A percentile compares a stretch with the other conserved stretches of the same genome.
Conservation (phyloP, 805 yeast genomes). For the Teunomyces lycoperdinae region DNA sequence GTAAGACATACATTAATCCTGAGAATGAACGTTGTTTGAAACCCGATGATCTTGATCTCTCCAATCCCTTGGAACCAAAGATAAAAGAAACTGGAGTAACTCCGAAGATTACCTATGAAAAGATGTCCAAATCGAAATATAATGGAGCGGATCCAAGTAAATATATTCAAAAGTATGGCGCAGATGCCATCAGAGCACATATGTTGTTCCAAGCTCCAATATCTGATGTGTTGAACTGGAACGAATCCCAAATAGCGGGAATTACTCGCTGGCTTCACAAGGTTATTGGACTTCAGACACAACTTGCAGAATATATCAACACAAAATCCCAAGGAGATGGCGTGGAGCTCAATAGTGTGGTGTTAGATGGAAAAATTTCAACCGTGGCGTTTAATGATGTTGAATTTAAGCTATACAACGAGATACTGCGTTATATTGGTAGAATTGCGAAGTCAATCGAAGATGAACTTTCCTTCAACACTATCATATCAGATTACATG, state of each 20-base stretch:
- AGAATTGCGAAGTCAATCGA: constrained; percentile 61
- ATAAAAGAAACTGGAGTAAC: constrained; percentile 48
- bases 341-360: constrained; percentile 16
- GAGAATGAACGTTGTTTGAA: constrained; percentile 69
- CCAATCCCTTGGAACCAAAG: constrained; percentile 39
- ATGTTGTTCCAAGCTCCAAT: constrained; percentile 90
- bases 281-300: constrained; percentile 37
- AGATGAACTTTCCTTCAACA: constrained; percentile 64
- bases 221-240: constrained; percentile 82
- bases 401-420: constrained; percentile 61
- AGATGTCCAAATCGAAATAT: constrained; percentile 94
- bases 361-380: constrained; percentile 16
- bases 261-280: constrained; percentile 81
- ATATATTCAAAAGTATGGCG: constrained; percentile 75
- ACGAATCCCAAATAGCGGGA: constrained; percentile 82
- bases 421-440: constrained; percentile 44
- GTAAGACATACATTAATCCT: constrained; percentile 77
- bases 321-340: background rate
- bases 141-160: constrained; percentile 90
- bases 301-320: constrained; percentile 9
- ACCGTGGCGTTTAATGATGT: constrained; percentile 29
- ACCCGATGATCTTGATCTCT: constrained; percentile 65
- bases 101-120: constrained; percentile 68
- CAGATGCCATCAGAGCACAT: constrained; percentile 94
- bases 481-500: constrained; percentile 88